Conservation (phyloP, 2,329 filamentous ascomycete genomes). For the Coniochaeta prunicola region DNA sequence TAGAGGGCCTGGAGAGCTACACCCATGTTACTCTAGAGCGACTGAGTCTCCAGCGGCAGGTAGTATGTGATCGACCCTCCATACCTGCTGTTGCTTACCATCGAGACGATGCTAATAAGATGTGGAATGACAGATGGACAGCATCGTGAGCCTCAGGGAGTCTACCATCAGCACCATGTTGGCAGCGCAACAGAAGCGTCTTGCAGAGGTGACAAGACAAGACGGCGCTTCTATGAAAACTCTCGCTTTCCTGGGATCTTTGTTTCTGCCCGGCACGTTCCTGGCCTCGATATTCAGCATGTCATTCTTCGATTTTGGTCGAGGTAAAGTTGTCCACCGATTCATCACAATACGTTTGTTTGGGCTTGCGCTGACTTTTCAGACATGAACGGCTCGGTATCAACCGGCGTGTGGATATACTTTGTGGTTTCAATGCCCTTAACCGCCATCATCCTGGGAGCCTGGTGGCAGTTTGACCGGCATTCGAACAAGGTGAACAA, state of each 20-base stretch:
- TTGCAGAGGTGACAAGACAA: conserved; percentile 8
- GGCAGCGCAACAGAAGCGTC: conserved; percentile 12
- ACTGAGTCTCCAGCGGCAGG: conserved; percentile 23
- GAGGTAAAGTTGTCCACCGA: neutral
- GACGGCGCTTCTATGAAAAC: conserved; percentile 10
- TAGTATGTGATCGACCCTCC: conserved; percentile 16
- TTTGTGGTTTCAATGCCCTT: conserved; percentile 4
- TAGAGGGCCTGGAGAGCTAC: conserved; percentile 27
- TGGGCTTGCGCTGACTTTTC: neutral
- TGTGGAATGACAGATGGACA: conserved; percentile 18
- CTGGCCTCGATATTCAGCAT: conserved; percentile 7
- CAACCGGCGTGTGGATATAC: conserved; percentile 4
- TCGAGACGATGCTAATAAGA: neutral
- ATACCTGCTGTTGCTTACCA: neutral
- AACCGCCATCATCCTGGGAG: conserved; percentile 1
- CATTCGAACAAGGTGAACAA: neutral
- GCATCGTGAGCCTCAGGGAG: conserved; percentile 25
- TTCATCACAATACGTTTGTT: neutral
- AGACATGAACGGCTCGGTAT: conserved; percentile 4
- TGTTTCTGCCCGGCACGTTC: conserved; percentile 6
- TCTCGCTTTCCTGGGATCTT: conserved; percentile 3
- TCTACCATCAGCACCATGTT: conserved; percentile 24
- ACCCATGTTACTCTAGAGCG: conserved; percentile 24
- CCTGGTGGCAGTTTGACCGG: conserved; percentile 4
- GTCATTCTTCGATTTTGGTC: conserved; percentile 4